Evolutionary conservation across 768 basidiomycete species (phyloP), one percentile per base, ranked within the genome.

Genomic region (Terana coerulea): DNA sequence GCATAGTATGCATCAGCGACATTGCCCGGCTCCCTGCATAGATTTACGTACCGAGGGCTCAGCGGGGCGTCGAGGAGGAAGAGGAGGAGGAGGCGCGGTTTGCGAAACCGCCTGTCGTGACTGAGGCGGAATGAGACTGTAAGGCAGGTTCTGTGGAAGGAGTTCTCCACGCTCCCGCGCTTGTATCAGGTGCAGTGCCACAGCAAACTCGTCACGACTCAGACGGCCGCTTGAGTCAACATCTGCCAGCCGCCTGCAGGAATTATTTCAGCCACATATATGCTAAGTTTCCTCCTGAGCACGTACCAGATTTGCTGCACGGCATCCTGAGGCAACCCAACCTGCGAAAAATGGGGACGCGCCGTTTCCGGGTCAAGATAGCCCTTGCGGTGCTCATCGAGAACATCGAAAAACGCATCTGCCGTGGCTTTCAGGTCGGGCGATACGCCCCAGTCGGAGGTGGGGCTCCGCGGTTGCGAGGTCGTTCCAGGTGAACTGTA

Each of bases 261-360:
- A 28, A 9, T 34, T 39, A 15, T n/a, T 19, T 41, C 21, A 58
- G n/a, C 7, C 11, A 12, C 21, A 19, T n/a, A 30, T 19, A 30
- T 33, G 28, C 26, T 44, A 26, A 49, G n/a, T n/a, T n/a, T n/a
- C n/a, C n/a, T n/a, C n/a, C n/a, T n/a, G 8, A 26, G 41, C 22
- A 75, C 85, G 47, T 61, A 95, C 95, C 97, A 99, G 44, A 99
- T 76, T 56, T 79, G 84, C 2, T 94, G 94, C 28, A 98, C 75
- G 17, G 78, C 76, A 17, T 84, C 83, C 53, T 88, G 87, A 2
- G 84, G 78, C 47, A 99, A 70, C 41, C 36, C 91, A 92, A 64
- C 92, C 83, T 53, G 93, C 68, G 83, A 97, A 88, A 69, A 98
- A 98, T 3, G 91, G 90, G 1, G 95, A 94, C 10, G 92, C 95